Evolutionary conservation across 768 basidiomycete genomes (phyloP).

Genomic region (Serendipita sp.): DNA sequence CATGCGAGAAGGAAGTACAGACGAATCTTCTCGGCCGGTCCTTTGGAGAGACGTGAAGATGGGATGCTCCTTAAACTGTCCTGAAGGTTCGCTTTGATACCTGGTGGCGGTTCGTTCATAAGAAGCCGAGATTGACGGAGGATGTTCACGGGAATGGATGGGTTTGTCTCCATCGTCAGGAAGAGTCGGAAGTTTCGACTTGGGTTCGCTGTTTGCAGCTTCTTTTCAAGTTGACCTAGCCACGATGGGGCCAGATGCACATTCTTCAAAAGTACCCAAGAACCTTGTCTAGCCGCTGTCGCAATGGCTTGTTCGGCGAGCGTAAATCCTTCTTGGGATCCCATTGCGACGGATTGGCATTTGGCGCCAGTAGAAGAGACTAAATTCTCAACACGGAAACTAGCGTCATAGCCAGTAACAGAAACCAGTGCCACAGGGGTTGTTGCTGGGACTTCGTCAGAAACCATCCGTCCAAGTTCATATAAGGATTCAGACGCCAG

Average conservation of each 20-base stretch:
- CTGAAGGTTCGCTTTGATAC: constrained; percentile 87
- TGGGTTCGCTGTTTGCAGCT: constrained; percentile 79
- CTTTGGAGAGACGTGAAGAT: constrained; percentile 54
- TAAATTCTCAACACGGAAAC: constrained; percentile 82
- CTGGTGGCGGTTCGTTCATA: constrained; percentile 98
- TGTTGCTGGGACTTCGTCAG: constrained; percentile 57
- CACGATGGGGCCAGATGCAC: constrained; percentile 91
- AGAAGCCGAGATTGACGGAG: constrained; percentile 88
- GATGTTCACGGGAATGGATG: constrained; percentile 89
- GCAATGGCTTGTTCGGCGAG: constrained; percentile 94
- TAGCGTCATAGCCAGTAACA: constrained; percentile 95
- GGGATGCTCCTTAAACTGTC: constrained; percentile 71
- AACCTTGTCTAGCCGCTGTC: constrained; percentile 77
- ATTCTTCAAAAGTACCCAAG: constrained; percentile 95
- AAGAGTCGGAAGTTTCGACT: constrained; percentile 89
- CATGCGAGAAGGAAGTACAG: constrained; percentile 93
- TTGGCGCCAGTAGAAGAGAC: constrained; percentile 60
- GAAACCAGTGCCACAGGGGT: constrained; percentile 85
- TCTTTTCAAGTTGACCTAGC: constrained; percentile 93
- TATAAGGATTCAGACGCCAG: constrained; percentile 57
- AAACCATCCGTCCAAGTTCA: constrained; percentile 62
- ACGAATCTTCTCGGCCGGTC: constrained; percentile 83
- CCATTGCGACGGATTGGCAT: constrained; percentile 91
- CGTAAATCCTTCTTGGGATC: constrained; percentile 92
- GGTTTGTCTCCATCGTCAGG: constrained; percentile 95